Base-by-base conservation (phyloP, 2,329 filamentous ascomycete genomes). In the Cladorrhinum sp. region DNA sequence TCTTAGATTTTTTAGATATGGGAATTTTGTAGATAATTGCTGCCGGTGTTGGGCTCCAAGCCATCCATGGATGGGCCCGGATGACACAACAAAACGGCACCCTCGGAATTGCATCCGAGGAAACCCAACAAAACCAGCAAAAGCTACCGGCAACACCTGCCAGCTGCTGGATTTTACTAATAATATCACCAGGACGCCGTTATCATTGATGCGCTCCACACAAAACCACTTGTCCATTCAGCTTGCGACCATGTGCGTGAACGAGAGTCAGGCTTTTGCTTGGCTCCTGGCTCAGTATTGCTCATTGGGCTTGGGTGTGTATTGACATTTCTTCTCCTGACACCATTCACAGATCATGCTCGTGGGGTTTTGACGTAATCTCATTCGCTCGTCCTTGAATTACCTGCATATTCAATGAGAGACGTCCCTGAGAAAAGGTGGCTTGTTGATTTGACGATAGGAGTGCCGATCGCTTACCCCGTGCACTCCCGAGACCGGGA, bases 311-410 rank as follows among this genome's bases (percentile, higher is more conserved):
- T 38, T 55, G 5, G 8, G n/a, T n/a, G 51, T 36, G 18, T 41
- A 18, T 29, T 38, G 41, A 54, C 18, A 48, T 48, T n/a, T n/a
- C 7, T 7, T 20, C 41, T 24, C 52, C 57, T 55, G 57, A 24
- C 52, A 58, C 50, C 54, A 53, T 63, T 45, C 50, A 24, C 27
- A 59, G 57, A 63, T 62, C 53, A 64, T 66, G 59, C 75, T 72
- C 76, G 76, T 78, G 76, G 73, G 62, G 67, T 63, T 57, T 73
- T 66, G 65, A 69, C 68, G 71, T 63, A 68, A 64, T 74, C 70
- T 70, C 67, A 78, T 78, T 78, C 75, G 75, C 65, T 69, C 65
- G 59, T 51, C 13, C 29, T 7, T 32, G 13, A 22, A 38, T 52
- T 51, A 56, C 57, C 18, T 29, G 41, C 27, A 57, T 38, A 50